These are phyloP conservation scores for Pythium periplocum DNA, from an alignment of 352 stramenopile genomes.

Conservation along the genomic window DNA sequence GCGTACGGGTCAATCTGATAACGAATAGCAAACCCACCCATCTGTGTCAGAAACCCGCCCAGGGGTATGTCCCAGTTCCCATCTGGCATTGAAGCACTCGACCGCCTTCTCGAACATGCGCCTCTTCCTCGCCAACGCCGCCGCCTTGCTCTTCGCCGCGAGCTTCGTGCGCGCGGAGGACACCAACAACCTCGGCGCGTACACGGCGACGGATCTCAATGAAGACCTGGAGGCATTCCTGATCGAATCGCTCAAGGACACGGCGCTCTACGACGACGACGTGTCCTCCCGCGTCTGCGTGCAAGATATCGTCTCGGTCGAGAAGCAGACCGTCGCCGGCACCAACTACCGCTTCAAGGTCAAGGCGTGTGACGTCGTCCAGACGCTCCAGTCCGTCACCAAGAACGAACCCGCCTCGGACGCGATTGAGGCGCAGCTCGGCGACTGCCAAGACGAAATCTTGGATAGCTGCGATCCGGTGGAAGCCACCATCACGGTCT, in stretches of 20 bases:
- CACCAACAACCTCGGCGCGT: not conserved
- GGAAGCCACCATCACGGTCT: conserved; percentile 18
- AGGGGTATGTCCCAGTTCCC: too few species aligned
- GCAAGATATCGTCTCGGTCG: conserved; percentile 8
- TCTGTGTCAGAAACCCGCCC: too few species aligned
- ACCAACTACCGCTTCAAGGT: conserved; percentile 26
- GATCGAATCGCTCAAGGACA: conserved; percentile 5
- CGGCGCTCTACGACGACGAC: conserved; percentile 4
- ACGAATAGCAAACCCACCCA: too few species aligned
- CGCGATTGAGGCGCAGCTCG: conserved; percentile 4
- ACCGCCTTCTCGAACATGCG: too few species aligned
- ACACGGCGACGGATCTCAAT: not conserved
- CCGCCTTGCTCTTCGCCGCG: too few species aligned
- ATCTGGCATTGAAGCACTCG: too few species aligned
- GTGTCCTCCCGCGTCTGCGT: conserved; percentile 15
- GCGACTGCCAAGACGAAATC: conserved; percentile 7
- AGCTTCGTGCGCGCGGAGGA: not conserved
- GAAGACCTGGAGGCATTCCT: conserved; percentile 7
- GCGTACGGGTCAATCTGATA: too few species aligned
- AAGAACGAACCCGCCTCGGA: not conserved
- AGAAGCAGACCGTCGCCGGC: conserved; percentile 22
- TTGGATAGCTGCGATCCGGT: conserved; percentile 4
- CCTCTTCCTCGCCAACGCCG: too few species aligned
- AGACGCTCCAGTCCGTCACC: conserved; percentile 3
- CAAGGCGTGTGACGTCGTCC: conserved; percentile 14